phyloP scores from a whole-genome alignment of 148 eudicot species.

The Nyssa sinensis region DNA sequence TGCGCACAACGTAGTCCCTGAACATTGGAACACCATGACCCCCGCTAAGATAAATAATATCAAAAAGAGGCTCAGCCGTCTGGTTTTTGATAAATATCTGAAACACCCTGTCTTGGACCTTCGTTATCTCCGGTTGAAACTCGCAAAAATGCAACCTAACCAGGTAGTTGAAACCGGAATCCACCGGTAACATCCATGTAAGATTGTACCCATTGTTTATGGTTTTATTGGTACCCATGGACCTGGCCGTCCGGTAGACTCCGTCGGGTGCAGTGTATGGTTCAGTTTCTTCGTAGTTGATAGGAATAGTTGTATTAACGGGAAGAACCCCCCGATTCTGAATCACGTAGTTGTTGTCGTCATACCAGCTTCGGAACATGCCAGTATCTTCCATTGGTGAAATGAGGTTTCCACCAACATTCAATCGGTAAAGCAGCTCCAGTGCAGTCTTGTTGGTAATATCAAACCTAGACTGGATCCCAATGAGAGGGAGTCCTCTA shows the following conservation, averaged over 20 bases:
- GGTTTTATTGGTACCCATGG: neutral
- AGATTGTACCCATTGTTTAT: neutral
- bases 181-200: neutral
- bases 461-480: slow-evolving; percentile 1
- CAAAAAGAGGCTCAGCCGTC: too few species aligned
- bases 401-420: slow-evolving; percentile 23
- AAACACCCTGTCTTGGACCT: neutral
- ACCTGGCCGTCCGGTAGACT: neutral
- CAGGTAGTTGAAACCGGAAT: neutral
- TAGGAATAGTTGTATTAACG: neutral
- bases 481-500: neutral
- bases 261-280: neutral
- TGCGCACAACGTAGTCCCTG: neutral
- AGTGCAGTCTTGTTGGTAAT: slow-evolving; percentile 23
- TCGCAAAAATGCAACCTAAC: neutral
- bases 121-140: neutral
- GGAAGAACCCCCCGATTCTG: neutral
- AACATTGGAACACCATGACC: too few species aligned
- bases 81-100: neutral
- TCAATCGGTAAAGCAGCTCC: slow-evolving; percentile 22
- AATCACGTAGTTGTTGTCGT: neutral
- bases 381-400: slow-evolving; percentile 9
- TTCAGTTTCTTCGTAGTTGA: neutral
- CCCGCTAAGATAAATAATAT: too few species aligned
- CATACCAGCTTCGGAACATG: slow-evolving; percentile 27